phyloP scores from a whole-genome alignment of 2,329 filamentous ascomycete genomes.

The Ophiocordyceps australis region DNA sequence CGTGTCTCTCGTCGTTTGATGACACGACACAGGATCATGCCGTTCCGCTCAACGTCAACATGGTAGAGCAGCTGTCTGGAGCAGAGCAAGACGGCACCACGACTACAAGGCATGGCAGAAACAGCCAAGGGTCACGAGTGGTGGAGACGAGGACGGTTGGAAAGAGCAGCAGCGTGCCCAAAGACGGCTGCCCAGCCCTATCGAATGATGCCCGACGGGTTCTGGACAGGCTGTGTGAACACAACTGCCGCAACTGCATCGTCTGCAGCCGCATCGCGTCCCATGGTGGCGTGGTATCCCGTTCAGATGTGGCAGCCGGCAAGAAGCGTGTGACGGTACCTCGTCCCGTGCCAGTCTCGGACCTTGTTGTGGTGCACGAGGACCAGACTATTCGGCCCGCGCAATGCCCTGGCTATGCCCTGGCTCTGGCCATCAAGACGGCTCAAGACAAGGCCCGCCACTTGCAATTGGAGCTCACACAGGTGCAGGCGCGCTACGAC shows the following conservation, averaged over 20 bases:
- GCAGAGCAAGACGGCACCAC: slow-evolving; percentile 4
- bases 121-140: slow-evolving; percentile 8
- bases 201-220: slow-evolving; percentile 33
- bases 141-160: slow-evolving; percentile 7
- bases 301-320: slow-evolving; percentile 17
- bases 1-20: slow-evolving; percentile 15
- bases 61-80: slow-evolving; percentile 5
- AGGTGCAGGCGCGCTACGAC: slow-evolving; percentile 44
- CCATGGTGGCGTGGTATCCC: slow-evolving; percentile 18
- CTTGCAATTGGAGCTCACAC: slow-evolving; percentile 49
- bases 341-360: slow-evolving; percentile 48
- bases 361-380: slow-evolving; percentile 30
- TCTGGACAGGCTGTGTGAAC: slow-evolving; percentile 32
- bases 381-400: slow-evolving; percentile 45
- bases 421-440: slow-evolving; percentile 69
- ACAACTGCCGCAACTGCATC: slow-evolving; percentile 36
- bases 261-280: slow-evolving; percentile 36
- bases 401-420: slow-evolving; percentile 50
- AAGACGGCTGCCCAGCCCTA: slow-evolving; percentile 23
- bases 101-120: no score
- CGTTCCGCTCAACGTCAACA: slow-evolving; percentile 12
- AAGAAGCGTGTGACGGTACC: slow-evolving; percentile 44
- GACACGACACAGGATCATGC: slow-evolving; percentile 14
- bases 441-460: slow-evolving; percentile 66
- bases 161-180: slow-evolving; percentile 7